Percentiles rank a stretch among this genome's conserved stretches.
These are phyloP conservation scores for Geranomyces michiganensis DNA, from an alignment of 192 early-diverging fungal species.

Conservation along the genomic window DNA sequence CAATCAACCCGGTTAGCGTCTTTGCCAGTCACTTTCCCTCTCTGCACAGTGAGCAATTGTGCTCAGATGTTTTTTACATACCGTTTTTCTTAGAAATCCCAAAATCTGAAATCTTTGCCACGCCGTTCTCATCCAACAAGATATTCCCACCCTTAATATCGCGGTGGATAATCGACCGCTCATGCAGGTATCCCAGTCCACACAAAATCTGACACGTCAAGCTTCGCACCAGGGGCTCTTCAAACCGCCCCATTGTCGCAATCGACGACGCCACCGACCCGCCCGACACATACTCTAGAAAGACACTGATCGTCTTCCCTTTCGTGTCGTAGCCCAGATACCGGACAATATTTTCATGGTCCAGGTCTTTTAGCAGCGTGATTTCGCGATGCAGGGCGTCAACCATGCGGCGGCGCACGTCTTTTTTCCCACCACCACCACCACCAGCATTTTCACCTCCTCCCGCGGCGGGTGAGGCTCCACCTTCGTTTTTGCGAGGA, in stretches of 20 bases:
- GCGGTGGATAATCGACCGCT: slow-evolving; percentile 92
- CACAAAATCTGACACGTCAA: slow-evolving; percentile 90
- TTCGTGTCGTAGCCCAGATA: slow-evolving; percentile 89
- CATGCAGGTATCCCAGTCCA: slow-evolving; percentile 94
- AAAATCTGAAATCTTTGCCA: slow-evolving; percentile 98
- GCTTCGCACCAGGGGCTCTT: slow-evolving; percentile 77
- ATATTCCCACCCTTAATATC: slow-evolving; percentile 98
- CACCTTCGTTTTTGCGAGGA: background rate
- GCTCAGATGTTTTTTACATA: background rate
- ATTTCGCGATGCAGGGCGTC: slow-evolving; percentile 91
- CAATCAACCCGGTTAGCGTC: background rate
- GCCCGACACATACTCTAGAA: slow-evolving; percentile 97
- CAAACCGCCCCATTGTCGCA: slow-evolving; percentile 85
- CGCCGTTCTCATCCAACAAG: slow-evolving; percentile 84
- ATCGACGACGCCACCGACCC: slow-evolving; percentile 89
- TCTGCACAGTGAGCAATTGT: too few relatives aligned
- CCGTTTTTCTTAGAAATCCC: slow-evolving; percentile 92
- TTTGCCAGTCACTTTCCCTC: too few relatives aligned
- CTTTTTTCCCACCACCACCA: too few relatives aligned
- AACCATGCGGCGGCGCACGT: slow-evolving; percentile 58
- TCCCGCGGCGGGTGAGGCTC: slow-evolving; percentile 4
- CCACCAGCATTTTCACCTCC: too few relatives aligned
- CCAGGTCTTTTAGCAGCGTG: slow-evolving; percentile 82
- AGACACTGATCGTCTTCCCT: slow-evolving; percentile 81
- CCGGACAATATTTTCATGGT: slow-evolving; percentile 94